Base-by-base conservation (phyloP, 371 early-diverging fungal species). In the Haplosporangium sp. region DNA sequence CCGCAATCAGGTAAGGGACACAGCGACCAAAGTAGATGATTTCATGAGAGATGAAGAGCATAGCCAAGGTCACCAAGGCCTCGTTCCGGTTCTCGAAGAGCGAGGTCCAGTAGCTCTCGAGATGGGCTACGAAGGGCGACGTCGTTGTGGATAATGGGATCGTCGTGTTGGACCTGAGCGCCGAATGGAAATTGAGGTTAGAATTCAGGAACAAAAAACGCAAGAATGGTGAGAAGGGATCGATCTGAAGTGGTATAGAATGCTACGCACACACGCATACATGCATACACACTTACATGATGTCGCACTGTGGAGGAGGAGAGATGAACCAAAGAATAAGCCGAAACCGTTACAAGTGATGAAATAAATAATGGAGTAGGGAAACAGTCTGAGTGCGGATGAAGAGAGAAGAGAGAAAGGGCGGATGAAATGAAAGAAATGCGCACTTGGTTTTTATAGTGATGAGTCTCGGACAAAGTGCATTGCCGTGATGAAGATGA, bases 11-110 rank as follows among this genome's bases (percentile, higher is more conserved):
- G 76, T 89, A 94, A 36, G 94, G 94, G 45, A 93, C 61, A 70
- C 90, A 93, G 21, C 93, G 90, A 38, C 90, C 93, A 84, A 91
- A 93, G 81, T 94, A 94, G 56, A 93, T 89, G 64, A 90, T 43
- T 74, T 94, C 92, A 83, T 94, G 94, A 84, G 92, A 86, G 23
- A 86, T 40, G 67, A 94, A 92, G 20, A 88, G 83, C 51, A 92
- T 64, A 8, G 87, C 65, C 23, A 91, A 88, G 40, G 91, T 89
- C 38, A 90, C 90, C 36, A 93, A 48, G 51, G 90, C 73, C 64
- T 91, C 91, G 75, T 93, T 86, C 64, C 89, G 87, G 12, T 86
- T 91, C 55, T 86, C 85, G 57, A 90, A 93, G 72, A 89, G 38
- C 36, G 81, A 65, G 45, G 86, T 74, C 93, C 93, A 93, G 36